phyloP scores from a whole-genome alignment of 345 rosid genomes.

The Abelmoschus esculentus region DNA sequence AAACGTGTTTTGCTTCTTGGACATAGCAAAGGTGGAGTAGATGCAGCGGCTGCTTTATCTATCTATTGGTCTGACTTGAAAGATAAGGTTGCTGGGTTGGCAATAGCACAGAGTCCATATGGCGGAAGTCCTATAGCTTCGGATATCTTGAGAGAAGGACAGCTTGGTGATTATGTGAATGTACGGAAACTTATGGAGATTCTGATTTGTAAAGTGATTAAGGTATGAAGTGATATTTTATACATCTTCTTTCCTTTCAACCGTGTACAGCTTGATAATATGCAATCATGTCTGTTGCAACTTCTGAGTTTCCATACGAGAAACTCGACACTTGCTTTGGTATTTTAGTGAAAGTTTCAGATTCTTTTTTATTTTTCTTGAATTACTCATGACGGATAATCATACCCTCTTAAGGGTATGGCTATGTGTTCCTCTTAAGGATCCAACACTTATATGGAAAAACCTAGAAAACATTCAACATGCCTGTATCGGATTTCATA shows the following conservation, averaged over 20 bases:
- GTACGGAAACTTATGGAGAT: conserved; percentile 80
- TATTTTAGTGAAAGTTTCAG: no score
- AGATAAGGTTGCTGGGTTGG: conserved; percentile 40
- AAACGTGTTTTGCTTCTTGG: conserved; percentile 90
- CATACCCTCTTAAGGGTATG: not conserved
- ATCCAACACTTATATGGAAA: not conserved
- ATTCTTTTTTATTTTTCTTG: not conserved
- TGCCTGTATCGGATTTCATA: not conserved
- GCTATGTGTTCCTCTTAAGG: not conserved
- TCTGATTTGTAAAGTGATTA: conserved; percentile 78
- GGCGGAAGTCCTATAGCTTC: conserved; percentile 95
- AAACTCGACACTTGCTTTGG: no score
- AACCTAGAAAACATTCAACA: not conserved
- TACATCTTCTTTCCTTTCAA: not conserved
- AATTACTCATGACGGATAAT: not conserved
- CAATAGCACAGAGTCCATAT: conserved; percentile 85
- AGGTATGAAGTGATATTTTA: conserved; percentile 36
- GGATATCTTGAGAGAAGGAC: conserved; percentile 88
- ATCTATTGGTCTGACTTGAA: conserved; percentile 80
- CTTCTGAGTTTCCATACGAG: no score
- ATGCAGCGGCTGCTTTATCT: conserved; percentile 92
- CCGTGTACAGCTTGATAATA: not conserved
- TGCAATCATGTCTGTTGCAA: not conserved
- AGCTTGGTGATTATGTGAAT: conserved; percentile 87
- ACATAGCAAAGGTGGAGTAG: conserved; percentile 98